These are phyloP conservation scores for Suillus paluster DNA, from an alignment of 768 basidiomycete genomes.

Conservation along the genomic window DNA sequence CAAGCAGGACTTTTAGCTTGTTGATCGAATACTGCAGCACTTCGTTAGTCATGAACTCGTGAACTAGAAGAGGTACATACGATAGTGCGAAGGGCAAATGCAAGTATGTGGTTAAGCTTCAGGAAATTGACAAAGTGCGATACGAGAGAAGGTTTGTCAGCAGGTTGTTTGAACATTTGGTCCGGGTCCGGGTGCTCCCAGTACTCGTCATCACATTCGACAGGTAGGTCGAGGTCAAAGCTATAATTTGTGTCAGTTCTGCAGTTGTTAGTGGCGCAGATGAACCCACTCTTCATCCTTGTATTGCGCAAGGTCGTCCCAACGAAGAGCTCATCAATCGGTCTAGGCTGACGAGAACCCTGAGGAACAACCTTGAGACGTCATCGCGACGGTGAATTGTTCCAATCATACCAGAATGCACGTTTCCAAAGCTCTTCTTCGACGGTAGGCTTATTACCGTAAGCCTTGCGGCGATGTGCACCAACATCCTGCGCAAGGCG, in stretches of 20 bases:
- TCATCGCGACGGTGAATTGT: neutral
- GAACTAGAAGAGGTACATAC: slow-evolving; percentile 35
- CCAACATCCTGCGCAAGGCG: slow-evolving; percentile 65
- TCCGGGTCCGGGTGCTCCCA: slow-evolving; percentile 57
- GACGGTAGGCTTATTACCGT: slow-evolving; percentile 33
- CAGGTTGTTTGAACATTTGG: slow-evolving; percentile 64
- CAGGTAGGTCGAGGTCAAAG: slow-evolving; percentile 62
- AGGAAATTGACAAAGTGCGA: slow-evolving; percentile 57
- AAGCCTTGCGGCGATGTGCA: slow-evolving; percentile 48
- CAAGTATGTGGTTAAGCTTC: slow-evolving; percentile 65
- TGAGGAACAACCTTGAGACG: slow-evolving; percentile 8
- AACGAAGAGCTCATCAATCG: slow-evolving; percentile 48
- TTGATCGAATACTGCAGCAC: slow-evolving; percentile 69
- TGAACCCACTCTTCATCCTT: slow-evolving; percentile 69
- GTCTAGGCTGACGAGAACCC: slow-evolving; percentile 37
- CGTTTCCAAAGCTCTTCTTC: slow-evolving; percentile 69
- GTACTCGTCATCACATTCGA: slow-evolving; percentile 73
- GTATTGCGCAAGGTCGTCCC: slow-evolving; percentile 68
- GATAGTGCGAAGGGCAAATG: slow-evolving; percentile 64
- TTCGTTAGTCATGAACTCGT: neutral
- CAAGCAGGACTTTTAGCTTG: slow-evolving; percentile 57
- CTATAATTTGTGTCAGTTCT: slow-evolving; percentile 37
- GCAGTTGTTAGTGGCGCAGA: neutral
- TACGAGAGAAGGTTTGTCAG: slow-evolving; percentile 56
- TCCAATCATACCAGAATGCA: slow-evolving; percentile 47